phyloP scores from a whole-genome alignment of 257 asterid species.

The Primulina huaijiensis region DNA sequence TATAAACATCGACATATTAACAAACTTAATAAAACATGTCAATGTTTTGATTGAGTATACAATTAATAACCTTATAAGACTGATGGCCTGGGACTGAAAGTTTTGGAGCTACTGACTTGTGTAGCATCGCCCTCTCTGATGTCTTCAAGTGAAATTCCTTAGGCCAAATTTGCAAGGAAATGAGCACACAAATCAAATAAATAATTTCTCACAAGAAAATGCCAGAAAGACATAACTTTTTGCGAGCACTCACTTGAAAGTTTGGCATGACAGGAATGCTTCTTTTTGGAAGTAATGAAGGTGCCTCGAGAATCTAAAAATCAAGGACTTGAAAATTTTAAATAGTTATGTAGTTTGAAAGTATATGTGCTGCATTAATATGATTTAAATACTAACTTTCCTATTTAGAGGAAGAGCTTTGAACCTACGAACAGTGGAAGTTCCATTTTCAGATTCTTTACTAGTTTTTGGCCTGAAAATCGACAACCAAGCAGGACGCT shows the following conservation, averaged over 20 bases:
- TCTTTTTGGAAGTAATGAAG: conserved; percentile 71
- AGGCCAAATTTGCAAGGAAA: conserved; percentile 30
- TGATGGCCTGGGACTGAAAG: conserved; percentile 30
- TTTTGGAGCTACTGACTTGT: conserved; percentile 45
- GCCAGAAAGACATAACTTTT: neutral
- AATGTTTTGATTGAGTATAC: neutral
- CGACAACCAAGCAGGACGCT: conserved; percentile 21
- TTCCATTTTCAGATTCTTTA: conserved; percentile 44
- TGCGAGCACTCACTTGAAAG: conserved; percentile 61
- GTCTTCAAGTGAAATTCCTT: conserved; percentile 92
- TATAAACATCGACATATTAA: neutral
- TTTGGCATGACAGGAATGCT: conserved; percentile 63
- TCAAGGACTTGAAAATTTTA: conserved; percentile 18
- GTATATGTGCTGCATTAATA: neutral
- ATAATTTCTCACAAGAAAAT: neutral
- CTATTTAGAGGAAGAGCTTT: conserved; percentile 87
- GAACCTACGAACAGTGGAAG: conserved; percentile 56
- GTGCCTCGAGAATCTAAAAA: conserved; percentile 78
- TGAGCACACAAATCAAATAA: conserved; percentile 18
- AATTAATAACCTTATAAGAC: conserved; percentile 38
- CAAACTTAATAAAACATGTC: neutral
- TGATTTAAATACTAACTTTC: conserved; percentile 51
- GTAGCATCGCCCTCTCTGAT: conserved; percentile 74
- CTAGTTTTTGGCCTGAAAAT: conserved; percentile 54
- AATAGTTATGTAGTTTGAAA: conserved; percentile 20